A percentile compares a stretch with the other conserved stretches of the same genome.
These are phyloP conservation scores for Rhizophagus prolifer DNA, from an alignment of 192 early-diverging fungal species.

Conservation along the genomic window DNA sequence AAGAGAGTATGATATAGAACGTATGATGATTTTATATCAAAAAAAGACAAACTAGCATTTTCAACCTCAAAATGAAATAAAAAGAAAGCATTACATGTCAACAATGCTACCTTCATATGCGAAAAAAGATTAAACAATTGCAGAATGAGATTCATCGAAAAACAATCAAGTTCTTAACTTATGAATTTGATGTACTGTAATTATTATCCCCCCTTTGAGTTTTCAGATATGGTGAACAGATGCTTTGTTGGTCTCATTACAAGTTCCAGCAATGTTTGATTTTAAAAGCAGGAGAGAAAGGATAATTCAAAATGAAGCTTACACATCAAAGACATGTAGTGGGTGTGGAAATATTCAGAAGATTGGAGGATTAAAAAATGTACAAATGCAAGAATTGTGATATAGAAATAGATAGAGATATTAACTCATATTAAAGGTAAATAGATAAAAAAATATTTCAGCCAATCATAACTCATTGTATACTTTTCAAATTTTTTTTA, in stretches of 20 bases:
- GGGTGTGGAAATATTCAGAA: not conserved
- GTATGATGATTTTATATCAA: constrained; percentile 19
- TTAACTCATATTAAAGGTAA: too few relatives aligned
- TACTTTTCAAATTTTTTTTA: too few relatives aligned
- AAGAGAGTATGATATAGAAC: not conserved
- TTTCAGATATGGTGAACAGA: too few relatives aligned
- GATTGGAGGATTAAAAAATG: not conserved
- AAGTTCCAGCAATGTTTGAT: not conserved
- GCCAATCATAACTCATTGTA: too few relatives aligned
- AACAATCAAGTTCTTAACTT: too few relatives aligned
- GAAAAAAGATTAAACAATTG: too few relatives aligned
- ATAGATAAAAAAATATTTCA: too few relatives aligned
- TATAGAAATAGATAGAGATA: too few relatives aligned
- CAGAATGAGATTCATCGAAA: too few relatives aligned
- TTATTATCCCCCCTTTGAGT: constrained; percentile 14
- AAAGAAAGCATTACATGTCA: constrained; percentile 14
- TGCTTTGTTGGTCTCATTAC: constrained; percentile 23
- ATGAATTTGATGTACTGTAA: constrained; percentile 7
- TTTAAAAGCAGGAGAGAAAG: constrained; percentile 1
- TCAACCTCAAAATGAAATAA: constrained; percentile 14
- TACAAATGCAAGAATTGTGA: not conserved
- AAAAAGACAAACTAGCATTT: constrained; percentile 8
- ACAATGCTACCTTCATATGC: constrained; percentile 11
- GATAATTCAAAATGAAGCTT: not conserved
- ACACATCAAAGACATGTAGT: not conserved